Base-by-base conservation (phyloP, 176 grass and related monocot species). In the Carex kokanica region DNA sequence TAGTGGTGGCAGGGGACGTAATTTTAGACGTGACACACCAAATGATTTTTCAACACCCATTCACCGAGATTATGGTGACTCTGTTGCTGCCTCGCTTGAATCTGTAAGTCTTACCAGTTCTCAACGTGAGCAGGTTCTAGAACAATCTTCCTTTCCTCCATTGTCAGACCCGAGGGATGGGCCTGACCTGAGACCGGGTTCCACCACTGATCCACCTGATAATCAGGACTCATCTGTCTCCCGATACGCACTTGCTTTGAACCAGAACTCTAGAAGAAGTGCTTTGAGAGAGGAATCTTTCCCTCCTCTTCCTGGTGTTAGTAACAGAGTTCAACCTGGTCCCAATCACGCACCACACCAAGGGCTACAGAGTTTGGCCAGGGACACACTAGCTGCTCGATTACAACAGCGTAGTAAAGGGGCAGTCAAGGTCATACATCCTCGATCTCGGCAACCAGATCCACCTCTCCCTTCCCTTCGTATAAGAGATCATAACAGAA, bases 61-160 rank as follows among this genome's bases (percentile, higher is more conserved):
- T 60, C 79, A 91, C 79, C 54, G 38, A 27, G 86, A 84, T 15
- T 49, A 83, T 64, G 75, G 79, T 23, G 80, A 93, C 79, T 62
- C 64, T 62, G 21, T 88, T 73, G 40, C 74, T 83, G 80, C 75
- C 79, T 84, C 84, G 1, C 73, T 88, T 52, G 88, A 86, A 79
- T 73, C 88, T 78, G 78, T 67, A 84, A 88, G 31, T 72, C 70
- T 86, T 32, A 77, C 77, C 65, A 86, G 53, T 83, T 87, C 84
- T 86, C 74, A 56, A 20, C 54, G 80, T 83, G 86, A 78, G 57
- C 86, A 21, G 18, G 57, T 90, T 41, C 62, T 95, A 0, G 95
- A 91, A 83, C 85, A 99, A 24, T 92, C 87, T 31, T 93, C 84
- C 24, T 98, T 99, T 79, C 96, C 96, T 83, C 93, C 96, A 72